Conservation (phyloP, 2,329 filamentous ascomycete species). For the Alternaria angustiovoidea region DNA sequence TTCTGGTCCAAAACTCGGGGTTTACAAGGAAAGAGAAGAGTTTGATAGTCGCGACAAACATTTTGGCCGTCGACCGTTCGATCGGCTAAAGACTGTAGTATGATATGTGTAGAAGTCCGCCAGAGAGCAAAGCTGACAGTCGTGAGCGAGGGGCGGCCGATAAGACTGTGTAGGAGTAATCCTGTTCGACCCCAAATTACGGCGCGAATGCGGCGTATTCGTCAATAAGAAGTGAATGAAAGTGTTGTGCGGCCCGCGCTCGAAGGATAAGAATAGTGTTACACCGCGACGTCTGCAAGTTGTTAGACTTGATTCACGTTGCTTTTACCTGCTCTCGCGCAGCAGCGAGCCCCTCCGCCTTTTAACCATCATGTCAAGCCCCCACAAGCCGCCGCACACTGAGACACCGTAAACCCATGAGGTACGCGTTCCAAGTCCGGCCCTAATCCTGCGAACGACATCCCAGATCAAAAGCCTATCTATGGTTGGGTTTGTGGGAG, state of each 20-base stretch:
- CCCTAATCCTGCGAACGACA: not conserved
- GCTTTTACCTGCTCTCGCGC: not conserved
- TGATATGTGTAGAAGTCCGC: not conserved
- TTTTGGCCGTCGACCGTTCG: not conserved
- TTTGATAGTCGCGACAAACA: constrained; percentile 4
- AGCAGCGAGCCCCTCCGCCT: constrained; percentile 3
- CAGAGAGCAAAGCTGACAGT: not conserved
- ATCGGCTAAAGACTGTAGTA: not conserved
- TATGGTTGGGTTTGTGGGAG: constrained; percentile 1
- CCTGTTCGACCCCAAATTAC: not conserved
- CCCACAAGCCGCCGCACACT: not conserved
- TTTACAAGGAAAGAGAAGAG: constrained; percentile 22
- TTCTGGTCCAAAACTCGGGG: constrained; percentile 24
- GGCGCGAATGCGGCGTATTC: not conserved
- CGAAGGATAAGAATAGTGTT: constrained; percentile 2
- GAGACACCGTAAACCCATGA: constrained; percentile 3
- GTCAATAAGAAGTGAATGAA: not conserved
- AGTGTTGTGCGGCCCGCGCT: constrained; percentile 1
- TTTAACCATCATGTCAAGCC: constrained; percentile 1
- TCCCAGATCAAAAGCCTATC: not conserved
- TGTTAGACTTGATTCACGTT: constrained; percentile 1
- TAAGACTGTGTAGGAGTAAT: not conserved
- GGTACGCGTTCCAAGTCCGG: not conserved
- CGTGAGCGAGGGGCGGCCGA: not conserved
- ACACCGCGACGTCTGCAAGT: constrained; percentile 1